Conservation (phyloP, 2,329 filamentous ascomycete genomes). For the Penicillium glabrum region DNA sequence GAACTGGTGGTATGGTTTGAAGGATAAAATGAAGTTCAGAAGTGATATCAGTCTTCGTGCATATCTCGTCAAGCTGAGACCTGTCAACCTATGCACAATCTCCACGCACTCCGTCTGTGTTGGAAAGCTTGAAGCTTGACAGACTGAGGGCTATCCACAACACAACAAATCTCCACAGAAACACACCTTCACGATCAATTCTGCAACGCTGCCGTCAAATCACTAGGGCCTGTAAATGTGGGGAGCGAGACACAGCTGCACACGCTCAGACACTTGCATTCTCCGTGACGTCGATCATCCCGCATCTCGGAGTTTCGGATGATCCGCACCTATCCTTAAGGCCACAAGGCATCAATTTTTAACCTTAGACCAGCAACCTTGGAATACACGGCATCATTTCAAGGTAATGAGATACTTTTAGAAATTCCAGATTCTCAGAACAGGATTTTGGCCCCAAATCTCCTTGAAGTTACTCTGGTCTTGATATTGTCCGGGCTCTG, state of each 20-base stretch:
- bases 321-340: slow-evolving; percentile 15
- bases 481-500: neutral
- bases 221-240: slow-evolving; percentile 3
- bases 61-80: slow-evolving; percentile 1
- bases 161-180: neutral
- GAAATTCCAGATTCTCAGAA: neutral
- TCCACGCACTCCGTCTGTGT: slow-evolving; percentile 6
- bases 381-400: neutral
- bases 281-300: slow-evolving; percentile 29
- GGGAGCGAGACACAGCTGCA: slow-evolving; percentile 3
- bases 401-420: neutral
- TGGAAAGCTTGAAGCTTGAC: neutral
- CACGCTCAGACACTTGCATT: slow-evolving; percentile 3
- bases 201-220: neutral
- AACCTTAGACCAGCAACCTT: too few species aligned
- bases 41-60: neutral
- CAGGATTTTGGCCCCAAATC: neutral
- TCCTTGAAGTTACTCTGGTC: neutral
- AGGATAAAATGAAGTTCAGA: neutral
- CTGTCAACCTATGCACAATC: slow-evolving; percentile 7
- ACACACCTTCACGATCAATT: neutral
- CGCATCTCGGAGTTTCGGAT: slow-evolving; percentile 19
- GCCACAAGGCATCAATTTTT: slow-evolving; percentile 12
- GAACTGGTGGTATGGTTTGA: neutral
- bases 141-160: neutral